Evolutionary conservation across 2,329 filamentous ascomycete species (phyloP).

Genomic region (Knoxdaviesia proteae): DNA sequence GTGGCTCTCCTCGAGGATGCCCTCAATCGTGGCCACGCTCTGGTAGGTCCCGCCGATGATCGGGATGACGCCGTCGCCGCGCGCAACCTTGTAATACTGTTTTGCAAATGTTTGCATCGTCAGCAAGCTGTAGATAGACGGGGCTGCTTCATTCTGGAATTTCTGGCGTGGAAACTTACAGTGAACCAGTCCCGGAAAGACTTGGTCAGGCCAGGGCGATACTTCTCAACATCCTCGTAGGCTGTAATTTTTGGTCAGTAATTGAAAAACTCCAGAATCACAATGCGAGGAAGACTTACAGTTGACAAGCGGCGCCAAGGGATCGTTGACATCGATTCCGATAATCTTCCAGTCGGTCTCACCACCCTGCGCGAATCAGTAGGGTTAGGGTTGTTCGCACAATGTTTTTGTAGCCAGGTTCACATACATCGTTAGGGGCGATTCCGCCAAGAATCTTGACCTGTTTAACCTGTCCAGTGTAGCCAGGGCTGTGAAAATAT

Average conservation of each 20-base stretch:
- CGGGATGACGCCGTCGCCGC: constrained; percentile 14
- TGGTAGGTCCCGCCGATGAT: constrained; percentile 17
- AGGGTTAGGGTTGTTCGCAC: background rate
- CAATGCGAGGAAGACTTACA: constrained; percentile 8
- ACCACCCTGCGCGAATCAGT: constrained; percentile 8
- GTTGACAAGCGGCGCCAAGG: constrained; percentile 14
- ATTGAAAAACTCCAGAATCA: too few species aligned
- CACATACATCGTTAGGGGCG: constrained; percentile 16
- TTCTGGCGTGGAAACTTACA: constrained; percentile 7
- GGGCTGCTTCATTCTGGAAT: background rate
- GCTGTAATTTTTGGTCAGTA: constrained; percentile 5
- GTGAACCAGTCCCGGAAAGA: constrained; percentile 18
- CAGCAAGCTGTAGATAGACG: background rate
- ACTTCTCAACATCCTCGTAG: constrained; percentile 16
- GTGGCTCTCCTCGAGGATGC: constrained; percentile 16
- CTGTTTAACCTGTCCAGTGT: constrained; percentile 18
- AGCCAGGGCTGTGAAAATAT: constrained; percentile 7
- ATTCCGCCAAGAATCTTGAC: constrained; percentile 20
- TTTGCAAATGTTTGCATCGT: background rate
- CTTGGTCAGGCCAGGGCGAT: constrained; percentile 15
- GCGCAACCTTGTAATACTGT: constrained; percentile 19
- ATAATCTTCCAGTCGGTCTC: constrained; percentile 21
- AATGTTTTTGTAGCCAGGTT: background rate
- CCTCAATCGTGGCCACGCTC: constrained; percentile 12
- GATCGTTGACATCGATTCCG: constrained; percentile 16